Evolutionary conservation across 2,329 filamentous ascomycete species (phyloP).

Genomic region (Sphaerulina musiva): DNA sequence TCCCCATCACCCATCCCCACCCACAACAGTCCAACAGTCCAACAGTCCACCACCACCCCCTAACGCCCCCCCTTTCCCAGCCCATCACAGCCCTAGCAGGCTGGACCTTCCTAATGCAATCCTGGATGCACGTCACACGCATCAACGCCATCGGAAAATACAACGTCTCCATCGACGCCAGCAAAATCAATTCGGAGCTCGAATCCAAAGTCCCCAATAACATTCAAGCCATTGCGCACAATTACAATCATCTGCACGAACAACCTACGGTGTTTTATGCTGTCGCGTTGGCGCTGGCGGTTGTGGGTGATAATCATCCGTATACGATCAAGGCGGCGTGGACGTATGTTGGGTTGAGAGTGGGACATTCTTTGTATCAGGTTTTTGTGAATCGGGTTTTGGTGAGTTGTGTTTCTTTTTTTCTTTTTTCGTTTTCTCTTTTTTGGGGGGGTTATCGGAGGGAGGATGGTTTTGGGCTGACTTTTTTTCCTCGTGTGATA

Average conservation of each 20-base stretch:
- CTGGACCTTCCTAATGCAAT: not conserved
- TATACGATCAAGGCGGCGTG: slow-evolving; percentile 34
- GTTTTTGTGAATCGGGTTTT: slow-evolving; percentile 30
- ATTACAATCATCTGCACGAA: slow-evolving; percentile 39
- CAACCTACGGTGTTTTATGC: slow-evolving; percentile 41
- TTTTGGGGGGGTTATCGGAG: too few species aligned
- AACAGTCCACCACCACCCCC: too few species aligned
- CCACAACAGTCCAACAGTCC: too few species aligned
- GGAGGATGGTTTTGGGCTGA: not conserved
- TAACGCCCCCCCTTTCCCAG: not conserved
- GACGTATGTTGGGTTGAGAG: slow-evolving; percentile 35
- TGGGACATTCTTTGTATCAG: slow-evolving; percentile 37
- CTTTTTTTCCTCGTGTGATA: not conserved
- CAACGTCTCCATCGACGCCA: slow-evolving; percentile 5
- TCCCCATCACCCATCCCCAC: too few species aligned
- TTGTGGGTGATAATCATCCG: slow-evolving; percentile 20
- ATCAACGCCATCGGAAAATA: slow-evolving; percentile 5
- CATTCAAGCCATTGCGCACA: slow-evolving; percentile 11
- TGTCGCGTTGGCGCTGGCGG: slow-evolving; percentile 29
- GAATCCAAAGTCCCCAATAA: slow-evolving; percentile 5
- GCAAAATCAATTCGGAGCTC: slow-evolving; percentile 4
- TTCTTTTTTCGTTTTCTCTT: not conserved
- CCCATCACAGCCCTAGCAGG: not conserved
- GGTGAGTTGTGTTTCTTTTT: not conserved
- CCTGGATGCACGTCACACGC: slow-evolving; percentile 5